A percentile compares a stretch with the other conserved stretches of the same genome.
These are phyloP conservation scores for Caloboletus firmus DNA, from an alignment of 1,284 basidiomycete species.

Conservation along the genomic window DNA sequence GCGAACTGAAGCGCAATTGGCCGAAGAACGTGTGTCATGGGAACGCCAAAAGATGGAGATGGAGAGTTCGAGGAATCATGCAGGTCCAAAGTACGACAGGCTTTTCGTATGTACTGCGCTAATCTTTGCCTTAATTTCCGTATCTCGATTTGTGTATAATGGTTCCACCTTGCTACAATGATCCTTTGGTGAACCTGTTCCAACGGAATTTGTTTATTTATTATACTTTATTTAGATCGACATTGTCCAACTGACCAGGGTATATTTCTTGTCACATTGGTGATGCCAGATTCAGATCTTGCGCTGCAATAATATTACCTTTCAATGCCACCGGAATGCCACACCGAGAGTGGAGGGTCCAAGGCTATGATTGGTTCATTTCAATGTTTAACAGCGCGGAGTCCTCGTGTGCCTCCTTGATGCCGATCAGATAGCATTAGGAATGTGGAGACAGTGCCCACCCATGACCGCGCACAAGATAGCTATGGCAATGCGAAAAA, in stretches of 20 bases:
- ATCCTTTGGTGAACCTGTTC: neutral
- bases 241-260: neutral
- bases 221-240: slow-evolving; percentile 1
- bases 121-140: slow-evolving; percentile 15
- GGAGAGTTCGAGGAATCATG: neutral
- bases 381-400: neutral
- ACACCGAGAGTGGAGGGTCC: neutral
- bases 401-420: neutral
- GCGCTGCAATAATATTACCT: neutral
- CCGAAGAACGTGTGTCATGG: slow-evolving; percentile 15
- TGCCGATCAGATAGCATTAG: neutral
- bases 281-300: neutral
- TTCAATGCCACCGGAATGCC: neutral
- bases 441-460: neutral
- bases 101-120: slow-evolving; percentile 18
- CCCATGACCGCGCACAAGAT: neutral
- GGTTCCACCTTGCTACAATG: slow-evolving; percentile 2
- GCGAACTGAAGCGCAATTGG: slow-evolving; percentile 15
- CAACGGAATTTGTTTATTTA: slow-evolving; percentile 1
- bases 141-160: slow-evolving; percentile 17
- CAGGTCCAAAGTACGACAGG: slow-evolving; percentile 1
- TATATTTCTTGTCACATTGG: neutral
- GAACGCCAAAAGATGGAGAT: slow-evolving; percentile 14
- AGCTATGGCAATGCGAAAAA: neutral
- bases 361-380: neutral